Evolutionary conservation across 495 filamentous ascomycete species (phyloP).

Genomic region (Corynascus novoguineensis): DNA sequence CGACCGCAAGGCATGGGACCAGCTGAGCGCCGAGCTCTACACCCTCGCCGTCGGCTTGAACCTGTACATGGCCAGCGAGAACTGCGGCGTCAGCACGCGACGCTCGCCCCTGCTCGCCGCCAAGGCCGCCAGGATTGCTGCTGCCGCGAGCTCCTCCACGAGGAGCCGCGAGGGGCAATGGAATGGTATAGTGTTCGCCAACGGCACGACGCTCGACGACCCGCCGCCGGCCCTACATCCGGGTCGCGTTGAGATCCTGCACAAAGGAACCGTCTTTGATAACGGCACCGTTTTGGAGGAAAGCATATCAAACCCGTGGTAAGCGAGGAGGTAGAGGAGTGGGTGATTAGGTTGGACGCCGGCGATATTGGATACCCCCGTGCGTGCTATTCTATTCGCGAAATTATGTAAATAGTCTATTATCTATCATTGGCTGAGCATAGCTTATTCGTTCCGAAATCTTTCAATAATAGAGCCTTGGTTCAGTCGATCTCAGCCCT

Average conservation of each 20-base stretch:
- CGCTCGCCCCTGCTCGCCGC: conserved; percentile 11
- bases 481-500: conserved; percentile 1
- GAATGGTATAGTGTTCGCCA: conserved; percentile 22
- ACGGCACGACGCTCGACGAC: conserved; percentile 15
- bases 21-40: conserved; percentile 24
- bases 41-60: conserved; percentile 24
- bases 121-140: not conserved
- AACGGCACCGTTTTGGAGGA: conserved; percentile 17
- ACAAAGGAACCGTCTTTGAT: conserved; percentile 11
- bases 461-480: too few relatives aligned
- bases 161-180: not conserved
- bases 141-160: not conserved
- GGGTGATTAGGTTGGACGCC: not conserved
- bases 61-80: conserved; percentile 24
- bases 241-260: conserved; percentile 8
- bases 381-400: not conserved
- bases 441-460: too few relatives aligned
- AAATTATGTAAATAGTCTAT: not conserved
- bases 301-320: conserved; percentile 19
- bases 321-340: not conserved
- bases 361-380: conserved; percentile 3
- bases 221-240: conserved; percentile 5
- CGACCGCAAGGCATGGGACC: conserved; percentile 19
- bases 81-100: conserved; percentile 19
- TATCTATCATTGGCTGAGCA: too few relatives aligned